Evolutionary conservation across 2,329 filamentous ascomycete genomes (phyloP).

Genomic region (Pseudogymnoascus destructans): DNA sequence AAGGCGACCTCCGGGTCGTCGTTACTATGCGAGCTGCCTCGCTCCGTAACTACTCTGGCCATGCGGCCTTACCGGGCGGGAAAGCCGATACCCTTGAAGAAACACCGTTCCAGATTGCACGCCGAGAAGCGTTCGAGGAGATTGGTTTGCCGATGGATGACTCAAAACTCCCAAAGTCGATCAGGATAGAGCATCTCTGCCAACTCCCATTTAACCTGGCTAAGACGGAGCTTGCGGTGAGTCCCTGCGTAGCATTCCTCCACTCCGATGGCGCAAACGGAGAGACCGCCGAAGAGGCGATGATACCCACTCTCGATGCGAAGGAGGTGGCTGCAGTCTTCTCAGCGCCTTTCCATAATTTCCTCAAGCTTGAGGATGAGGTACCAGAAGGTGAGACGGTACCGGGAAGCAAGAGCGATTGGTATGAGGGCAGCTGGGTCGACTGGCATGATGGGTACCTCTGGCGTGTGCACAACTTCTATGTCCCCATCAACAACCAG

Average conservation of each 20-base stretch:
- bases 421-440: slow-evolving; percentile 79
- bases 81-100: slow-evolving; percentile 47
- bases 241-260: slow-evolving; percentile 66
- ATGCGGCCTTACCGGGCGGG: slow-evolving; percentile 77
- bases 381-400: slow-evolving; percentile 25
- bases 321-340: slow-evolving; percentile 91
- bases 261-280: slow-evolving; percentile 39
- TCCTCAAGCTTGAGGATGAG: slow-evolving; percentile 52
- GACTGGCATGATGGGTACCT: slow-evolving; percentile 55
- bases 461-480: slow-evolving; percentile 90
- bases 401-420: slow-evolving; percentile 32
- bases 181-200: slow-evolving; percentile 78
- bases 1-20: slow-evolving; percentile 63
- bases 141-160: slow-evolving; percentile 74
- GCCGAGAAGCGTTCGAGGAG: slow-evolving; percentile 84
- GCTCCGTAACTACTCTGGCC: slow-evolving; percentile 60
- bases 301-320: slow-evolving; percentile 72
- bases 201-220: slow-evolving; percentile 66
- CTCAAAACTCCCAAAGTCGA: slow-evolving; percentile 56
- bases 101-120: slow-evolving; percentile 65
- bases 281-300: slow-evolving; percentile 49
- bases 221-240: slow-evolving; percentile 59
- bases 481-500: slow-evolving; percentile 66
- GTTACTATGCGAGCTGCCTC: slow-evolving; percentile 54
- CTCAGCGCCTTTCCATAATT: slow-evolving; percentile 76